Conservation (phyloP, 495 filamentous ascomycete species). For the Neurospora sp. region DNA sequence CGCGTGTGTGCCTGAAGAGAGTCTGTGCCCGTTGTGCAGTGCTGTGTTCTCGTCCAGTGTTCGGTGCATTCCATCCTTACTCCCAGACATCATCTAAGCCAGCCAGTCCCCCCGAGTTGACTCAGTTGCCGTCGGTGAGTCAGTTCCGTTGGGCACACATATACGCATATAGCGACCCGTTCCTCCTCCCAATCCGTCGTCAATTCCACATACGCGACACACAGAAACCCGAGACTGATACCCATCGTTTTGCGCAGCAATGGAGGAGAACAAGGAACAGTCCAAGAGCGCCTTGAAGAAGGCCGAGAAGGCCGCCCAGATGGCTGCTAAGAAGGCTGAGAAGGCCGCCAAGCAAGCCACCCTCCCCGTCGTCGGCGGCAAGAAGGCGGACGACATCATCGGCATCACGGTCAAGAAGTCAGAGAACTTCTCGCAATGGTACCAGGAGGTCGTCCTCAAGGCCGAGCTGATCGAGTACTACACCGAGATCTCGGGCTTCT, state of each 20-base stretch:
- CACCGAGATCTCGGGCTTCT: constrained; percentile 82
- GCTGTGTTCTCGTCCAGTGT: not conserved
- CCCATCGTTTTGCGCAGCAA: constrained; percentile 12
- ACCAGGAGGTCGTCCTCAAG: constrained; percentile 91
- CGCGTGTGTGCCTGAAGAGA: not conserved
- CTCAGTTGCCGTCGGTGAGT: constrained; percentile 1
- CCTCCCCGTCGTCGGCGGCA: constrained; percentile 38
- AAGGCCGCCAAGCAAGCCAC: constrained; percentile 50
- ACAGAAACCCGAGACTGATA: not conserved
- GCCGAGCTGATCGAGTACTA: constrained; percentile 76
- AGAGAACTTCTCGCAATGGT: constrained; percentile 87
- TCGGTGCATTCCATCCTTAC: not conserved
- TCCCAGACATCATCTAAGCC: not conserved
- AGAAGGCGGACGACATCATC: constrained; percentile 55
- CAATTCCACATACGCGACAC: not conserved
- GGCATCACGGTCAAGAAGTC: constrained; percentile 78
- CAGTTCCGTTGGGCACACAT: not conserved
- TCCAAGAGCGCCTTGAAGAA: constrained; percentile 69
- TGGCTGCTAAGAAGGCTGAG: constrained; percentile 56
- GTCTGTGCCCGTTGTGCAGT: not conserved
- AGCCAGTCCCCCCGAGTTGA: not conserved
- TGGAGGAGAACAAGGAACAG: constrained; percentile 38
- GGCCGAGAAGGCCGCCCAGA: constrained; percentile 55
- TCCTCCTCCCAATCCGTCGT: not conserved
- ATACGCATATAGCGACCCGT: not conserved